Evolutionary conservation across 202 grass and related monocot species (phyloP).

Genomic region (Hordeum pubiflorum): DNA sequence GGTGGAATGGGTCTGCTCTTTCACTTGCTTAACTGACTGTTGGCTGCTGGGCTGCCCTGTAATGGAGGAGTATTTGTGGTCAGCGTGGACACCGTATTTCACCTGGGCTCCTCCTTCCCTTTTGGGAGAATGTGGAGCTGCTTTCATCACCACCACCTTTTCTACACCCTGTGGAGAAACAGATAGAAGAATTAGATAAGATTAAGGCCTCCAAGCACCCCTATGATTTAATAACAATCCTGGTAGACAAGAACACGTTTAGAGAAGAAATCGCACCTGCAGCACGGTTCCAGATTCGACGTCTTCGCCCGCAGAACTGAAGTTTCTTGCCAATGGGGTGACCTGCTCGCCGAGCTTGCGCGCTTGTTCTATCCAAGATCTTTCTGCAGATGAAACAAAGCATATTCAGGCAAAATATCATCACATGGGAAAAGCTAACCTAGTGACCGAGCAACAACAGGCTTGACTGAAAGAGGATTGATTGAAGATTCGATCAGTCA

Average conservation of each 20-base stretch:
- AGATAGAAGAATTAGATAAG: background rate
- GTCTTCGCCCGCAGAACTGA: constrained; percentile 47
- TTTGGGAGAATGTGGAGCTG: background rate
- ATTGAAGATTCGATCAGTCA: background rate
- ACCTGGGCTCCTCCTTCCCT: constrained; percentile 18
- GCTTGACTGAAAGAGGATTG: background rate
- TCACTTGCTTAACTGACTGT: constrained; percentile 23
- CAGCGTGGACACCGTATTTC: constrained; percentile 33
- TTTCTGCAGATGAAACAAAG: constrained; percentile 44
- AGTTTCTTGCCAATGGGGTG: constrained; percentile 74
- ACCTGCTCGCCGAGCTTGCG: constrained; percentile 62
- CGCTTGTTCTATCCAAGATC: constrained; percentile 61
- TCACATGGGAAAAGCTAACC: background rate
- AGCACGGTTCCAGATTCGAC: constrained; percentile 51
- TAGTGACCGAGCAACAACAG: background rate
- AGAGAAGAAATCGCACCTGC: constrained; percentile 28
- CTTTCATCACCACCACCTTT: constrained; percentile 29
- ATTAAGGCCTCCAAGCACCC: background rate
- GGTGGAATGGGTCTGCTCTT: constrained; percentile 23
- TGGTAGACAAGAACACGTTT: background rate
- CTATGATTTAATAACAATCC: background rate
- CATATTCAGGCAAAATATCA: background rate
- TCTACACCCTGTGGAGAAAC: constrained; percentile 34
- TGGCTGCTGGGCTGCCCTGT: constrained; percentile 28
- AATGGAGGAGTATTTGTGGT: constrained; percentile 45